Evolutionary conservation across 352 stramenopile genomes (phyloP).

Genomic region (Phytophthora palmivora): DNA sequence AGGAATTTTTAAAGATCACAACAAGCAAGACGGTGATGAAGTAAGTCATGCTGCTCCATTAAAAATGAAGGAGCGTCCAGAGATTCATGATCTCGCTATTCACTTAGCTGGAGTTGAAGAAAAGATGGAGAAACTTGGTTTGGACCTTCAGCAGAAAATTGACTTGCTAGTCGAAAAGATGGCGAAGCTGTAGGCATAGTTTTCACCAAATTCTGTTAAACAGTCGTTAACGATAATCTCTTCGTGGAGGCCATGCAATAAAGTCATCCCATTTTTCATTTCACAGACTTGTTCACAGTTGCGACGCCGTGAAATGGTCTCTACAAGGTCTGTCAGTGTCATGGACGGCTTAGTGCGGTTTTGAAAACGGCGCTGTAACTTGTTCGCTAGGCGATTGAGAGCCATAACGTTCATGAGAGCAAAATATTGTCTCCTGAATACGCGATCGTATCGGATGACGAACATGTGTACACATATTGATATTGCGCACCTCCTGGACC

Average conservation of each 20-base stretch:
- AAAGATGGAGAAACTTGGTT: conserved; percentile 8
- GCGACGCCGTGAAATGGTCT: conserved; percentile 19
- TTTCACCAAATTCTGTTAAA: too few species aligned
- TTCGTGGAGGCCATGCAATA: too few species aligned
- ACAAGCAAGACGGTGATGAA: background rate
- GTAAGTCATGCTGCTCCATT: background rate
- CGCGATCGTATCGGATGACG: conserved; percentile 62
- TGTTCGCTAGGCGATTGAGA: conserved; percentile 78
- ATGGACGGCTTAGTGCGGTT: conserved; percentile 36
- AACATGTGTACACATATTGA: conserved; percentile 86
- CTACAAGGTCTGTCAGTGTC: conserved; percentile 34
- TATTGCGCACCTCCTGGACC: conserved; percentile 58
- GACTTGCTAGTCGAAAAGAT: conserved; percentile 8
- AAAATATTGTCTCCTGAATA: conserved; percentile 79
- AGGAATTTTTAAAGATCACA: background rate
- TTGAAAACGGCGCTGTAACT: conserved; percentile 78
- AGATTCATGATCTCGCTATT: background rate
- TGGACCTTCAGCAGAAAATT: conserved; percentile 3
- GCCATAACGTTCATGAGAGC: conserved; percentile 79
- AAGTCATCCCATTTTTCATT: too few species aligned
- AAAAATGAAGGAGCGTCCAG: background rate
- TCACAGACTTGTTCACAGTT: conserved; percentile 16
- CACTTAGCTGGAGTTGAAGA: conserved; percentile 2
- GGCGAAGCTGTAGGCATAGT: background rate
- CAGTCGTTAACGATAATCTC: background rate